Percentiles rank a stretch among this genome's conserved stretches.
phyloP scores from a whole-genome alignment of 2,329 filamentous ascomycete genomes.

The Colletotrichum coccodes region DNA sequence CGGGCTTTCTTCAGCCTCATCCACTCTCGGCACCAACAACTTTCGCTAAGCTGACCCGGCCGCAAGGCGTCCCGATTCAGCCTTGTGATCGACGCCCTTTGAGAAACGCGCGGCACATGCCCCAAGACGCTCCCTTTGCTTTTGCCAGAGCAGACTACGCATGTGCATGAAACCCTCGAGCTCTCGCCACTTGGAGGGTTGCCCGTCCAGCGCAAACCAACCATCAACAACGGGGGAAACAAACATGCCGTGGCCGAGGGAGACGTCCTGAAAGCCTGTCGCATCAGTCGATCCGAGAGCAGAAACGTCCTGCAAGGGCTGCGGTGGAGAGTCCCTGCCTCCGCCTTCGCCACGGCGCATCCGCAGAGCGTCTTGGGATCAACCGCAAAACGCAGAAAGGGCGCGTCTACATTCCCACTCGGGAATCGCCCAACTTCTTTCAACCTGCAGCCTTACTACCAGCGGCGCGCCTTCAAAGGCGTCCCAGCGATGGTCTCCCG shows the following conservation, averaged over 20 bases:
- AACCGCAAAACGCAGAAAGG: too few relatives aligned
- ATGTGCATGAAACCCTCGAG: too few relatives aligned
- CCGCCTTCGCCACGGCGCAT: not conserved
- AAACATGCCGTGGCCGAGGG: not conserved
- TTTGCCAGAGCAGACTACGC: too few relatives aligned
- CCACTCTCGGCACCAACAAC: not conserved
- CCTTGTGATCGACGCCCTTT: not conserved
- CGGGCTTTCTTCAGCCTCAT: not conserved
- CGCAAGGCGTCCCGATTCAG: not conserved
- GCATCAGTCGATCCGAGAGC: constrained; percentile 13
- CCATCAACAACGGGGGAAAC: not conserved
- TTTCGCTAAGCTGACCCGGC: not conserved
- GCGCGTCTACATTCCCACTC: not conserved
- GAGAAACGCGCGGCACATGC: not conserved
- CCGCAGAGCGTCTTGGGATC: too few relatives aligned
- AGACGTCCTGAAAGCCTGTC: constrained; percentile 5
- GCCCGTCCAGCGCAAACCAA: not conserved
- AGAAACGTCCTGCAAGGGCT: not conserved
- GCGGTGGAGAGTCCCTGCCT: not conserved
- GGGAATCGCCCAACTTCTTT: not conserved
- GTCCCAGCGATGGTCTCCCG: not conserved
- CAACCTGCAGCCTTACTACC: constrained; percentile 1
- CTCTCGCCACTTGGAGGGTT: not conserved
- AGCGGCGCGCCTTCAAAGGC: not conserved
- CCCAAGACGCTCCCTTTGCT: not conserved